phyloP scores from a whole-genome alignment of 139 green algal species.

The Coelastrella sp. region DNA sequence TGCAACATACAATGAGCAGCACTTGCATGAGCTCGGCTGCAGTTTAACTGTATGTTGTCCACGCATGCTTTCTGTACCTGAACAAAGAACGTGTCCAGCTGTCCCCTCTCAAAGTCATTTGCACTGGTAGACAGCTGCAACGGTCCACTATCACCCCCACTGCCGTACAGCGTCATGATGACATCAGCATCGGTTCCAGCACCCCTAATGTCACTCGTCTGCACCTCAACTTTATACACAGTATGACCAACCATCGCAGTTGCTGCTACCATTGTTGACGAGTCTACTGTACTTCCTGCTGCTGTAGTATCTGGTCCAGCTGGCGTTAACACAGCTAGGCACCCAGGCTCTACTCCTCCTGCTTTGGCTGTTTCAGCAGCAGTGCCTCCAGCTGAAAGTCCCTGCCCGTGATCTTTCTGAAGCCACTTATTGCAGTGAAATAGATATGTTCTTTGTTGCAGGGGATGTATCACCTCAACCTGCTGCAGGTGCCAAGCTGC shows the following conservation, averaged over 20 bases:
- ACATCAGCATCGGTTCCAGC: conserved; percentile 59
- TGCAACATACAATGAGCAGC: too few relatives aligned
- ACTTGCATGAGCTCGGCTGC: too few relatives aligned
- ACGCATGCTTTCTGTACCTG: conserved; percentile 47
- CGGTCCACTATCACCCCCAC: conserved; percentile 46
- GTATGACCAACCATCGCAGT: neutral
- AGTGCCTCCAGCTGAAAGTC: neutral
- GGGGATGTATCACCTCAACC: conserved; percentile 63
- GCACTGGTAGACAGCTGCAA: conserved; percentile 29
- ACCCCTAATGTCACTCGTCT: conserved; percentile 58
- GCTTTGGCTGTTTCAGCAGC: conserved; percentile 43
- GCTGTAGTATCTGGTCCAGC: neutral
- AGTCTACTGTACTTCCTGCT: neutral
- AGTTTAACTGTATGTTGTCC: neutral
- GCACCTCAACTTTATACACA: conserved; percentile 62
- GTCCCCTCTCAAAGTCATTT: conserved; percentile 69
- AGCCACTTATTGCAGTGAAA: conserved; percentile 70
- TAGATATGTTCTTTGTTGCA: conserved; percentile 52
- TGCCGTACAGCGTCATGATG: conserved; percentile 58
- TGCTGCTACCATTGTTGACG: conserved; percentile 50
- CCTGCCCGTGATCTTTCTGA: too few relatives aligned
- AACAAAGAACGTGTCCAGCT: conserved; percentile 65
- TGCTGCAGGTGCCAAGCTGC: conserved; percentile 66
- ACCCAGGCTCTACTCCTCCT: conserved; percentile 54
- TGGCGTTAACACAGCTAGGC: conserved; percentile 7